Evolutionary conservation across 352 stramenopile genomes (phyloP).

Genomic region (Pythium plurisporium): DNA sequence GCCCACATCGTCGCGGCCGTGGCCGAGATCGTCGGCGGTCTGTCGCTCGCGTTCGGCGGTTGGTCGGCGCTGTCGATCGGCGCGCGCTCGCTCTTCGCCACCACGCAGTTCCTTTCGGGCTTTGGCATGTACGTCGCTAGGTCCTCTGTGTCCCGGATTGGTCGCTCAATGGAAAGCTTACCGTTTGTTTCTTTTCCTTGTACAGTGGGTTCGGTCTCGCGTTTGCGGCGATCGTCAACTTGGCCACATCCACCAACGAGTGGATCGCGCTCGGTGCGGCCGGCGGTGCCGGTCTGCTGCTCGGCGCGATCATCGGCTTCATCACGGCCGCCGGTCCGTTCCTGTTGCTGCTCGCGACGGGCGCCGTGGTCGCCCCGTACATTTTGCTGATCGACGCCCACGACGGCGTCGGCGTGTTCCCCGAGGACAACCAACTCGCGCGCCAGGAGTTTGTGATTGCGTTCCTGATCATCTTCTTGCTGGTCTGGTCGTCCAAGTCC

Average conservation of each 20-base stretch:
- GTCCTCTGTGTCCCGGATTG: conserved; percentile 6
- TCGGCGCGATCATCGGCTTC: conserved; percentile 69
- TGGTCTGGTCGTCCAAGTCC: conserved; percentile 70
- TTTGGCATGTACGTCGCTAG: conserved; percentile 71
- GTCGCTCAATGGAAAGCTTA: background rate
- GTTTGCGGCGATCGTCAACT: conserved; percentile 61
- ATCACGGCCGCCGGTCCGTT: conserved; percentile 67
- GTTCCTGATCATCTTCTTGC: conserved; percentile 85
- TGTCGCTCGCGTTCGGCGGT: conserved; percentile 81
- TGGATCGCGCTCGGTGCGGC: conserved; percentile 66
- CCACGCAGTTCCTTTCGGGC: conserved; percentile 75
- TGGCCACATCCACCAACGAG: conserved; percentile 59
- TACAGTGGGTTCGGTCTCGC: conserved; percentile 61
- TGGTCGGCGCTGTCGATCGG: conserved; percentile 85
- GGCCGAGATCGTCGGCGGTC: conserved; percentile 70
- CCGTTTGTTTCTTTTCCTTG: background rate
- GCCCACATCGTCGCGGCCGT: conserved; percentile 70
- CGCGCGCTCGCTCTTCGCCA: conserved; percentile 76
- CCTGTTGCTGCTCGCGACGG: conserved; percentile 61
- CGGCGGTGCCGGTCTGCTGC: conserved; percentile 54
- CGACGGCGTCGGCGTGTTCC: conserved; percentile 64
- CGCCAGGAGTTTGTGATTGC: conserved; percentile 86
- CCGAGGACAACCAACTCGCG: conserved; percentile 64
- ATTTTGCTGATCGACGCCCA: conserved; percentile 75
- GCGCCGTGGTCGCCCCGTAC: conserved; percentile 65